A percentile compares a stretch with the other conserved stretches of the same genome.
phyloP scores from a whole-genome alignment of 139 green algal species.

The Chara braunii region DNA sequence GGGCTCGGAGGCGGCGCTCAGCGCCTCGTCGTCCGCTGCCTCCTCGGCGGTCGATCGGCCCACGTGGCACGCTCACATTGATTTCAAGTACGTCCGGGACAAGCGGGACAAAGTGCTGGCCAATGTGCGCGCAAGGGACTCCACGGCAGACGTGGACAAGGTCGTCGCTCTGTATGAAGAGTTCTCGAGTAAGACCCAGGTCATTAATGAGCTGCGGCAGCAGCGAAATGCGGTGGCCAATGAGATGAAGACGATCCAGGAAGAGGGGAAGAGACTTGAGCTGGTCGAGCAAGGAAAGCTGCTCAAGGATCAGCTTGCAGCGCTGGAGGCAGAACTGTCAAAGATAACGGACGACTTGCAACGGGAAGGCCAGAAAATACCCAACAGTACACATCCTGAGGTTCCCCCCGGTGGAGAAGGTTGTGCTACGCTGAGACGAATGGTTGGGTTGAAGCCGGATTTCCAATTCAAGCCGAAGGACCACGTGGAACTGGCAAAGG shows the following conservation, averaged over 20 bases:
- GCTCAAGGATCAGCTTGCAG: conserved; percentile 79
- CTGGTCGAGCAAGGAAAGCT: conserved; percentile 76
- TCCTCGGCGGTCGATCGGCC: too few relatives aligned
- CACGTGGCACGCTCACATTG: conserved; percentile 61
- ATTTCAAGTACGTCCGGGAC: conserved; percentile 74
- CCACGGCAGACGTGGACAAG: conserved; percentile 55
- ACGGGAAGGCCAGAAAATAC: conserved; percentile 77
- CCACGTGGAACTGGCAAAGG: conserved; percentile 45
- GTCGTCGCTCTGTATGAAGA: conserved; percentile 81
- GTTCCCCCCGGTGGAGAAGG: conserved; percentile 79
- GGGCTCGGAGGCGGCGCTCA: too few relatives aligned
- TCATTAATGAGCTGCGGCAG: conserved; percentile 56
- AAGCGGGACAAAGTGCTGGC: conserved; percentile 59
- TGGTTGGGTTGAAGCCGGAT: conserved; percentile 46
- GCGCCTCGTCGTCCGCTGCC: too few relatives aligned
- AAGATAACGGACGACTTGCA: conserved; percentile 71
- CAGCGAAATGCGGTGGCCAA: conserved; percentile 76
- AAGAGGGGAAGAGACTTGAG: not conserved
- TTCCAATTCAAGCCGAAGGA: conserved; percentile 52
- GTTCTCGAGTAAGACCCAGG: conserved; percentile 45
- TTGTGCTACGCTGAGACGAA: conserved; percentile 33
- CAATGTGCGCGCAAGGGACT: conserved; percentile 64
- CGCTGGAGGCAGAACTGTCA: conserved; percentile 56
- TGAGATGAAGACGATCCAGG: conserved; percentile 84
- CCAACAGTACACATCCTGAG: conserved; percentile 87